A percentile compares a stretch with the other conserved stretches of the same genome.
Evolutionary conservation across 106 monocot genomes (phyloP).

Genomic region (Dendrobium chrysotoxum): DNA sequence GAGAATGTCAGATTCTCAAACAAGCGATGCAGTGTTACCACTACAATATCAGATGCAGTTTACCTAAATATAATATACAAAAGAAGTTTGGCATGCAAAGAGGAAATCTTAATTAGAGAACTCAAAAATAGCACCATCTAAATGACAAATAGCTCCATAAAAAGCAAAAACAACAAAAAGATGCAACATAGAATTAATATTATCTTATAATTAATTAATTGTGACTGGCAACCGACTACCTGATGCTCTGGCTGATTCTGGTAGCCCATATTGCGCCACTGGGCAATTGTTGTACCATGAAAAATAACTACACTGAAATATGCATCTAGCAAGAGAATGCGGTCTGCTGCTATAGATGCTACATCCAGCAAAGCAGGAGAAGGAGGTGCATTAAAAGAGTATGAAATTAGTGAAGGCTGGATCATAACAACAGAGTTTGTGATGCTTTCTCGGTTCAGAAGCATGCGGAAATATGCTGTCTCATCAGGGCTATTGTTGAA

Average conservation of each 20-base stretch:
- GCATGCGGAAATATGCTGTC: constrained; percentile 94
- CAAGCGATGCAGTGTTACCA: too few species aligned
- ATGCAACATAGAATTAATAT: not conserved
- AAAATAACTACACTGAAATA: constrained; percentile 99
- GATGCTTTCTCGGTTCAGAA: constrained; percentile 86
- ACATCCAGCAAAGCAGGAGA: constrained; percentile 84
- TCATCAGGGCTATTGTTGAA: constrained; percentile 99
- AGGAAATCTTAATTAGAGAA: too few species aligned
- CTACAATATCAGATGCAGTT: too few species aligned
- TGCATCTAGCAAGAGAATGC: constrained; percentile 91
- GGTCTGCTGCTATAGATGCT: constrained; percentile 78
- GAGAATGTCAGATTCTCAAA: too few species aligned
- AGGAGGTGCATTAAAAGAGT: constrained; percentile 79
- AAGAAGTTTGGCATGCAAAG: too few species aligned
- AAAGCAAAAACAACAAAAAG: too few species aligned
- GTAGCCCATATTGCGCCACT: constrained; percentile 97
- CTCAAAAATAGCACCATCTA: too few species aligned
- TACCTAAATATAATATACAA: too few species aligned
- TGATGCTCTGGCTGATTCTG: constrained; percentile 95
- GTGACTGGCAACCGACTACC: constrained; percentile 21
- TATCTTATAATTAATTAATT: not conserved
- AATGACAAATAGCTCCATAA: too few species aligned
- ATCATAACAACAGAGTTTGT: constrained; percentile 96
- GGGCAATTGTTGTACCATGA: constrained; percentile 94
- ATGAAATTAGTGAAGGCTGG: constrained; percentile 82